Percentiles rank a stretch among this genome's conserved stretches.
Evolutionary conservation across 176 grass and related monocot genomes (phyloP).

Genomic region (Cenchrus americanus): DNA sequence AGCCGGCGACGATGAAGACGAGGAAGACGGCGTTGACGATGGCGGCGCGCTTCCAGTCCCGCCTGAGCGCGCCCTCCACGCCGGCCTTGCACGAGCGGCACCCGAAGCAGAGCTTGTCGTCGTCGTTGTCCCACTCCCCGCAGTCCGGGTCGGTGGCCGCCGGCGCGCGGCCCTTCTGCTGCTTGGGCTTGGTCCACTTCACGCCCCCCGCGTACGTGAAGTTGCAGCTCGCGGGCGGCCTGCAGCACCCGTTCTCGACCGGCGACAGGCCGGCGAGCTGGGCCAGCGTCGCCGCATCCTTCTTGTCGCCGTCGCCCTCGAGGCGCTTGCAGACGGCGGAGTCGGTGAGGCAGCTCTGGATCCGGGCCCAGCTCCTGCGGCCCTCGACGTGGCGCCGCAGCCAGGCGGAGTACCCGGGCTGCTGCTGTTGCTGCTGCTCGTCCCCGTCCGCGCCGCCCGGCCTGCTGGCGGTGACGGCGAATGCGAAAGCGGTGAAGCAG

Average conservation of each 20-base stretch:
- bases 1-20: conserved; percentile 54
- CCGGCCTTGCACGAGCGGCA: conserved; percentile 75
- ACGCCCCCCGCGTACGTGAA: conserved; percentile 57
- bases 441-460: neutral
- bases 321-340: conserved; percentile 49
- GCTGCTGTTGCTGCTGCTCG: too few species aligned
- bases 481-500: conserved; percentile 63
- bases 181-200: conserved; percentile 36
- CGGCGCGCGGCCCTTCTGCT: neutral
- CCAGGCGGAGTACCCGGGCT: conserved; percentile 56
- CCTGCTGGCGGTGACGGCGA: conserved; percentile 48
- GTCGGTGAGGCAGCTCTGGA: conserved; percentile 50
- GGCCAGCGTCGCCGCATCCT: neutral
- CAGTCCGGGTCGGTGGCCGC: conserved; percentile 48
- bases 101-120: conserved; percentile 57
- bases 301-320: conserved; percentile 5
- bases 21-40: conserved; percentile 64
- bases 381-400: conserved; percentile 44
- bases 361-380: conserved; percentile 44
- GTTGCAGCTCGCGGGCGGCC: conserved; percentile 62
- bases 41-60: conserved; percentile 68
- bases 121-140: conserved; percentile 56
- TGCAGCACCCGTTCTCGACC: conserved; percentile 82
- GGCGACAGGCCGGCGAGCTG: conserved; percentile 47
- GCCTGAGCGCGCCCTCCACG: conserved; percentile 49